phyloP scores from a whole-genome alignment of 179 eudicot species.

The Silene coronaria region DNA sequence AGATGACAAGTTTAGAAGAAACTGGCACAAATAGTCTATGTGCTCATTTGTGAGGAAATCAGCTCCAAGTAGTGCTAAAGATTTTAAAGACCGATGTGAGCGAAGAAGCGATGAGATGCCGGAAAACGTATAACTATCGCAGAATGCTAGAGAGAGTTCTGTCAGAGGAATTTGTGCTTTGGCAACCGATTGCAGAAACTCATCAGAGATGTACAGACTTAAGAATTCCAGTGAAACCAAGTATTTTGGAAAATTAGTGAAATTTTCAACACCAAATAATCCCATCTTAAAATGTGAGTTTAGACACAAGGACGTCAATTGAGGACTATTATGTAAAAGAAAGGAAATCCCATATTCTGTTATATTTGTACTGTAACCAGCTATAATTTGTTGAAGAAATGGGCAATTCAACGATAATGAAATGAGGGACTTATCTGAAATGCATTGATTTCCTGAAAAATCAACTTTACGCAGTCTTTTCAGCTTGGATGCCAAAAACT shows the following conservation, averaged over 20 bases:
- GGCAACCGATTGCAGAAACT: slow-evolving; percentile 21
- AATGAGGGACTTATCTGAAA: slow-evolving; percentile 35
- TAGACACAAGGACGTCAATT: slow-evolving; percentile 20
- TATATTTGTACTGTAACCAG: not conserved
- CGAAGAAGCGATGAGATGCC: slow-evolving; percentile 24
- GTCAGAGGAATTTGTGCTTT: slow-evolving; percentile 18
- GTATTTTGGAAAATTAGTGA: not conserved
- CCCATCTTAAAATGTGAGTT: slow-evolving; percentile 3
- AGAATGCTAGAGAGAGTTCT: slow-evolving; percentile 13
- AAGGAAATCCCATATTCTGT: slow-evolving; percentile 27
- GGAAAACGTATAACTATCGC: slow-evolving; percentile 21
- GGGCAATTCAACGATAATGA: slow-evolving; percentile 29
- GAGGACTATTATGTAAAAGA: slow-evolving; percentile 22
- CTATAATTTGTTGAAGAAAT: slow-evolving; percentile 17
- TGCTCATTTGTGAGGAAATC: slow-evolving; percentile 22
- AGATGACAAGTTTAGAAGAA: slow-evolving; percentile 19
- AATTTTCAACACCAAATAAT: not conserved
- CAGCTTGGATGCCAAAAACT: slow-evolving; percentile 24
- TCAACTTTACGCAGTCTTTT: slow-evolving; percentile 24
- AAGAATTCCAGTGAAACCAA: slow-evolving; percentile 15
- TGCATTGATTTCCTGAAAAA: slow-evolving; percentile 18
- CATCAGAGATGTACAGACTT: slow-evolving; percentile 18
- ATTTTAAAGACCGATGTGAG: slow-evolving; percentile 14
- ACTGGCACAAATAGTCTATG: slow-evolving; percentile 13
- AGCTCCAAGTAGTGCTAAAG: slow-evolving; percentile 19